Conservation (phyloP, 164 flowering plant genomes). For the Annona squamosa region DNA sequence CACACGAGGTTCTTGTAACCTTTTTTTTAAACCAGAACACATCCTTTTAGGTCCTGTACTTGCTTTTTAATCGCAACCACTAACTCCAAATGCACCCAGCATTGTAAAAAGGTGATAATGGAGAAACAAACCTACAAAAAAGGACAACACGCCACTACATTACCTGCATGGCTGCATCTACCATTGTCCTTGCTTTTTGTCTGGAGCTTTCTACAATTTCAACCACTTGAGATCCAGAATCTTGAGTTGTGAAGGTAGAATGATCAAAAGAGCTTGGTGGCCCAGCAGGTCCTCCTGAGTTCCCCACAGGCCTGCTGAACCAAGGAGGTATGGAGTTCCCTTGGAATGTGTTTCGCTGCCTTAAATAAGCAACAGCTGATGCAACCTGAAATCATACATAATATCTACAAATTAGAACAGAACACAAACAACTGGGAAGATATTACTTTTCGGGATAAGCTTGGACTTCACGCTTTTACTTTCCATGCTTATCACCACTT, state of each 20-base stretch:
- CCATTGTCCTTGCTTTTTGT: constrained; percentile 54
- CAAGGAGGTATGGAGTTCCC: constrained; percentile 27
- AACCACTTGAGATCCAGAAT: constrained; percentile 35
- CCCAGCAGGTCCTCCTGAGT: constrained; percentile 16
- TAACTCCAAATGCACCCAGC: no score
- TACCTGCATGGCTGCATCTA: constrained; percentile 61
- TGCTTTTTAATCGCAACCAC: no score
- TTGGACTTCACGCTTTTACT: no score
- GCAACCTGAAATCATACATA: constrained; percentile 36
- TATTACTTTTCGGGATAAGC: no score
- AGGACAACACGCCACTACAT: background rate
- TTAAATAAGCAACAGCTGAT: constrained; percentile 43
- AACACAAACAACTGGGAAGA: no score
- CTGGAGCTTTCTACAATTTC: constrained; percentile 55
- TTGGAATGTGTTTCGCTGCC: constrained; percentile 52
- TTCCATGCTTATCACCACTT: no score
- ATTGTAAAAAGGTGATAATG: no score
- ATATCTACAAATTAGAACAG: background rate
- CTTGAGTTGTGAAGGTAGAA: constrained; percentile 26
- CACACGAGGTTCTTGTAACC: no score
- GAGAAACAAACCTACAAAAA: no score
- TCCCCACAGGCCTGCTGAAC: constrained; percentile 19
- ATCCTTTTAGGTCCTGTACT: no score
- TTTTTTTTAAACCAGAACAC: no score
- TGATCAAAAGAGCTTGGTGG: constrained; percentile 22